phyloP scores from a whole-genome alignment of 306 rosid genomes.

The Neltuma alba region DNA sequence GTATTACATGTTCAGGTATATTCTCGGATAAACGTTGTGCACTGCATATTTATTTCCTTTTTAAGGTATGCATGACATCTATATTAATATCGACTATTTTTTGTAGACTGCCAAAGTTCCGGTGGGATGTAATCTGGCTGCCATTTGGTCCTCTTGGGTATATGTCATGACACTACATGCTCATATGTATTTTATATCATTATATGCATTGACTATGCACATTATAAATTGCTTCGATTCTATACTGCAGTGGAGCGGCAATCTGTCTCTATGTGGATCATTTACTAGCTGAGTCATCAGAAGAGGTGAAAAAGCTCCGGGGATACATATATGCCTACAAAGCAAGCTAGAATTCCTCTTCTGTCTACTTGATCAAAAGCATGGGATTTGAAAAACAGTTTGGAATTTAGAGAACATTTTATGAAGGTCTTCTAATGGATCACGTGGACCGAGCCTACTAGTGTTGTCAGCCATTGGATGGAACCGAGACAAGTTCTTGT shows the following conservation, averaged over 20 bases:
- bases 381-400: conserved; percentile 25
- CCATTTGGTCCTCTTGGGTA: conserved; percentile 91
- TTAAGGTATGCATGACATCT: neutral
- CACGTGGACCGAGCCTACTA: conserved; percentile 13
- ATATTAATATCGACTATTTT: neutral
- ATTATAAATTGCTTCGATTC: conserved; percentile 20
- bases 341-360: conserved; percentile 53
- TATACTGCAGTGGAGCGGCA: conserved; percentile 69
- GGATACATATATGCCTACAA: conserved; percentile 81
- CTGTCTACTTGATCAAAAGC: conserved; percentile 15
- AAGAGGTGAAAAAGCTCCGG: conserved; percentile 81
- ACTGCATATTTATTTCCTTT: conserved; percentile 26
- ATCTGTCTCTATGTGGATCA: conserved; percentile 82
- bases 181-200: conserved; percentile 24
- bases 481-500: conserved; percentile 16
- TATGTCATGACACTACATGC: conserved; percentile 32
- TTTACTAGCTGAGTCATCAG: conserved; percentile 69
- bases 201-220: conserved; percentile 23
- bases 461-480: conserved; percentile 1
- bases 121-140: conserved; percentile 90
- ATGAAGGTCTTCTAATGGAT: conserved; percentile 21
- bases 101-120: conserved; percentile 76
- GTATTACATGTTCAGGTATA: conserved; percentile 79
- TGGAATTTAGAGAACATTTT: conserved; percentile 25
- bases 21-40: conserved; percentile 15